These are phyloP conservation scores for Stentor roeselii DNA, from an alignment of 73 alveolate genomes.

Conservation along the genomic window DNA sequence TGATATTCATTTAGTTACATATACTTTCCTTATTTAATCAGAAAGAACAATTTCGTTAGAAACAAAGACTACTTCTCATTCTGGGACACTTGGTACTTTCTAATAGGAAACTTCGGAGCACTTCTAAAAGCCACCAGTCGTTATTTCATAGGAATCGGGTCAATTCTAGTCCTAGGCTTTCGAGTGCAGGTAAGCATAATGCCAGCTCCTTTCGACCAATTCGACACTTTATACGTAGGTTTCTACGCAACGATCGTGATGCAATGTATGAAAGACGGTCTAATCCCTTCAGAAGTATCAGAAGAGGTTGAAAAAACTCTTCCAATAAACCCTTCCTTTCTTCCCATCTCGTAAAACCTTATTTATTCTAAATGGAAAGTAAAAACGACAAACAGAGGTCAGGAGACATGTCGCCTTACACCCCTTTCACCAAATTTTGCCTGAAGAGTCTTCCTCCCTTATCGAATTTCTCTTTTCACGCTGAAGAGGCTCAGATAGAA, in stretches of 20 bases:
- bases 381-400: not conserved
- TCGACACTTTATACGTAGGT: not conserved
- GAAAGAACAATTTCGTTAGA: not conserved
- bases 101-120: constrained; percentile 20
- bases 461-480: not conserved
- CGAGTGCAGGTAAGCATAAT: constrained; percentile 10
- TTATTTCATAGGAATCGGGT: not conserved
- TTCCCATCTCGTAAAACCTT: no score
- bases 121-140: not conserved
- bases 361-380: no score
- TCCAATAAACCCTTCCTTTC: no score
- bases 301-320: no score
- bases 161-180: not conserved
- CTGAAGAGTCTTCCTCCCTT: not conserved
- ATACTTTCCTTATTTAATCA: not conserved
- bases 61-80: not conserved
- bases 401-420: not conserved
- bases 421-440: constrained; percentile 24
- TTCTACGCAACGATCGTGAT: constrained; percentile 3
- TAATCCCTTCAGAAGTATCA: constrained; percentile 1
- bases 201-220: not conserved
- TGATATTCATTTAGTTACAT: not conserved
- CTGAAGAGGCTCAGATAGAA: not conserved
- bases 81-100: constrained; percentile 22
- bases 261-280: not conserved